Evolutionary conservation across 106 monocot species (phyloP), one percentile per base, ranked within the genome.

Genomic region (Gastrodia elata): DNA sequence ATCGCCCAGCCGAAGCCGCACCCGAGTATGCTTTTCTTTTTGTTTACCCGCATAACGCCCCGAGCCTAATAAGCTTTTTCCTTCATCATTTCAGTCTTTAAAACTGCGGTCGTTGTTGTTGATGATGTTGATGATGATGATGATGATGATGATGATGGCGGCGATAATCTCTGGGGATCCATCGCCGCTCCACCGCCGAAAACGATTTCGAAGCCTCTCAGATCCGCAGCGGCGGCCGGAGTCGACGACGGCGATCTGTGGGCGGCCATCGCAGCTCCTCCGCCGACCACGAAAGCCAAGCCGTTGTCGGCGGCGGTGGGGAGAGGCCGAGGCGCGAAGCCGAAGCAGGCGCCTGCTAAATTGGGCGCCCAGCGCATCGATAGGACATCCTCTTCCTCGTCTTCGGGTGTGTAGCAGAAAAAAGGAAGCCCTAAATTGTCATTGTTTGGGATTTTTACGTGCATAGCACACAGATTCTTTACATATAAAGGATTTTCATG

Each of bases 261-360:
- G 95, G 89, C 89, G 26, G 85, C 91, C 44, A 95, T 95, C 59
- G 95, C 95, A 20, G 95, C 91, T 24, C 87, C 89, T 65, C 80
- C 92, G 25, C 95, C 95, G 18, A 79, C 79, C 26, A 92, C 95
- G 18, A 96, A 81, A 76, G 95, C 85, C 39, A 96, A 86, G 75
- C 95, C 95, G 6, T 86, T 96, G 73, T 82, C 94, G n/a, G 42
- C 81, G n/a, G n/a, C n/a, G n/a, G n/a, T n/a, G n/a, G n/a, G n/a
- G n/a, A n/a, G n/a, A 16, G 89, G 92, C 1, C 80, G 95, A 76
- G 95, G 95, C 0, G 83, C 85, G 69, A 89, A 82, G 55, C 32
- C 79, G 32, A 89, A 87, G 74, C 71, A 85, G 13, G 70, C 87
- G 0, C 68, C 82, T 14, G 57, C 83, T 13, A 92, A 84, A 46